Percentiles rank a stretch among this genome's conserved stretches.
These are phyloP conservation scores for Rhexocercosporidium sp. DNA, from an alignment of 2,329 filamentous ascomycete genomes.

Conservation along the genomic window DNA sequence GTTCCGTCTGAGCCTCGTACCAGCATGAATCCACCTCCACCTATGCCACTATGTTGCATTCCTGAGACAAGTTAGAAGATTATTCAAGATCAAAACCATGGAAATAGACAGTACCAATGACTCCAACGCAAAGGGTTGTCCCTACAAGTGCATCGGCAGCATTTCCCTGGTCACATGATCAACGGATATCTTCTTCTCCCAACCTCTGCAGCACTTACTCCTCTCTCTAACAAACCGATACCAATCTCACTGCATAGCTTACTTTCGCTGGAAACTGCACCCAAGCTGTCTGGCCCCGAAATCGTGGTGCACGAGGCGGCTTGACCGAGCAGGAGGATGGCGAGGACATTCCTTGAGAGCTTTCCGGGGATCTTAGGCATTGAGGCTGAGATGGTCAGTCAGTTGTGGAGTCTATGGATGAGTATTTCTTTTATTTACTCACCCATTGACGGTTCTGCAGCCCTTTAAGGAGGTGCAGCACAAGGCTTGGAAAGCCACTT, in stretches of 20 bases:
- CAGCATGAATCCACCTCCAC: constrained; percentile 89
- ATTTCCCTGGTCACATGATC: constrained; percentile 57
- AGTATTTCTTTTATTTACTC: neutral
- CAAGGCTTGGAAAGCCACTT: neutral
- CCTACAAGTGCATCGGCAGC: constrained; percentile 78
- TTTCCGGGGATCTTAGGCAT: neutral
- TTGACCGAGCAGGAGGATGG: neutral
- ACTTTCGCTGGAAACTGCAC: constrained; percentile 59
- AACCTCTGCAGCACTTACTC: constrained; percentile 42
- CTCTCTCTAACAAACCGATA: constrained; percentile 53
- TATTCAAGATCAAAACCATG: neutral
- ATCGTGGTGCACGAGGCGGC: neutral
- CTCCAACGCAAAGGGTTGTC: constrained; percentile 76
- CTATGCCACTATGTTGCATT: constrained; percentile 83
- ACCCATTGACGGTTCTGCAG: neutral
- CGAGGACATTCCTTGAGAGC: neutral
- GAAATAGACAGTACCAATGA: constrained; percentile 55
- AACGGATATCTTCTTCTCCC: constrained; percentile 7
- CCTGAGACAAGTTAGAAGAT: constrained; percentile 43
- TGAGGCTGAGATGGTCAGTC: neutral
- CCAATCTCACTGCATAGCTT: constrained; percentile 57
- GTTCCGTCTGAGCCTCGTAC: constrained; percentile 73
- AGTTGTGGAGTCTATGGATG: neutral
- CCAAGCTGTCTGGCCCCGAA: constrained; percentile 33
- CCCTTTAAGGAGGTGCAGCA: neutral